Percentiles rank a stretch among this genome's conserved stretches.
Evolutionary conservation across 306 rosid species (phyloP).

Genomic region (Dalbergia oliveri): DNA sequence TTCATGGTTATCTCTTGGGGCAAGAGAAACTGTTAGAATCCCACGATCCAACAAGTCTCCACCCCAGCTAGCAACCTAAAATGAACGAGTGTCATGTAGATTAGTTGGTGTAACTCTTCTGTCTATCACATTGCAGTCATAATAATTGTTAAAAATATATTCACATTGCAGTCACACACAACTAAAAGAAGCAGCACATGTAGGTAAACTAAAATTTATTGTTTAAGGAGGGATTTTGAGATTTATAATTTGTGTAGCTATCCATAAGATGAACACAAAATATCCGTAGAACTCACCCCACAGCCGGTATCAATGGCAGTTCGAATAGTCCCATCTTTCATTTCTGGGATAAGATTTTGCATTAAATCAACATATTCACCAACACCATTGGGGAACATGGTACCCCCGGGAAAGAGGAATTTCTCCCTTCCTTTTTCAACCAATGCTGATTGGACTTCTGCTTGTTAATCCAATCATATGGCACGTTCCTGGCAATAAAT

Average conservation of each 20-base stretch:
- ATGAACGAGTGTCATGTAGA: slow-evolving; percentile 18
- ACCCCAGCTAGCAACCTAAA: slow-evolving; percentile 99
- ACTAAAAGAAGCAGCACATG: not conserved
- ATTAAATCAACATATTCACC: slow-evolving; percentile 85
- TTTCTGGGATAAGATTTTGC: slow-evolving; percentile 90
- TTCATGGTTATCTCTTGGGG: slow-evolving; percentile 99
- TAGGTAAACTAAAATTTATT: slow-evolving; percentile 16
- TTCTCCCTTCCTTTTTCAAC: slow-evolving; percentile 94
- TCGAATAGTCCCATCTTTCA: slow-evolving; percentile 92
- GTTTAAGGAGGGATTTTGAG: not conserved
- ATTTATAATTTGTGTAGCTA: slow-evolving; percentile 5
- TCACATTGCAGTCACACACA: not conserved
- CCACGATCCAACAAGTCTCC: slow-evolving; percentile 97
- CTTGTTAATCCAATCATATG: slow-evolving; percentile 94
- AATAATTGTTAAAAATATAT: slow-evolving; percentile 1
- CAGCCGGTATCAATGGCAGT: slow-evolving; percentile 99
- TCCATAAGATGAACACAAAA: slow-evolving; percentile 1
- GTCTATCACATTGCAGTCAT: slow-evolving; percentile 16
- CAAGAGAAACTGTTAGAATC: slow-evolving; percentile 87
- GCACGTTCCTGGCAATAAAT: slow-evolving; percentile 82
- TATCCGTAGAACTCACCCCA: slow-evolving; percentile 73
- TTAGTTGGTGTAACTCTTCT: slow-evolving; percentile 28
- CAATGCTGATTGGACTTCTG: slow-evolving; percentile 97
- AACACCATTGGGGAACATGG: slow-evolving; percentile 97
- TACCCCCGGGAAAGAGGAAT: slow-evolving; percentile 96